Base-by-base conservation (phyloP, 768 basidiomycete species). In the Kwoniella dendrophila region DNA sequence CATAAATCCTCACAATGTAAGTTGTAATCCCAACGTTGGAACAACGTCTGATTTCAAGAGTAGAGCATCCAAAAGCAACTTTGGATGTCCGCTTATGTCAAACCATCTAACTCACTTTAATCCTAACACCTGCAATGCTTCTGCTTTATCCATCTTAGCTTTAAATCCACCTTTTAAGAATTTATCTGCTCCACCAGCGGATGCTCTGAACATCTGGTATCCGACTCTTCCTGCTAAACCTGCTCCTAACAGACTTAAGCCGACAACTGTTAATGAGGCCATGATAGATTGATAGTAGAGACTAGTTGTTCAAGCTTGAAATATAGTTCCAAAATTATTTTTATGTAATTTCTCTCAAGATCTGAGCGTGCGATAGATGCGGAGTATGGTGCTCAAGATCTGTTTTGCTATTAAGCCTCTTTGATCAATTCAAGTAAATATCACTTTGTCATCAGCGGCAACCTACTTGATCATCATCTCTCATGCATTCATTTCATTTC, bases 101-200 rank as follows among this genome's bases (percentile, higher is more conserved):
- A 29, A 20, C 5, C 30, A 43, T 11, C 4, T 18, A 1, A 84
- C 90, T 68, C 63, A 96, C 96, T 89, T 95, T 56, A 98, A 82
- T 16, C 95, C 95, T 43, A 99, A 85, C 71, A 99, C 87, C 62
- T 87, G 85, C 62, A 92, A 85, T 5, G 96, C 96, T 81, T 98
- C 96, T 63, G 86, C 89, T 70, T 90, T 84, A 76, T 98, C 95
- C 94, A 98, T 98, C 83, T 92, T 96, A 27, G 86, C 83, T 76
- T 87, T 88, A 85, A 99, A 99, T 7, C 96, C 95, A 58, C 95
- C 95, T 80, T 88, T 92, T 18, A 83, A 87, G 86, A 91, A 98
- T 77, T 94, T 85, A 43, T 92, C 88, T 12, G 87, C 88, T 11
- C 84, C 87, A 22, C 65, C 65, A 30, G 58, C 63, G 11, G 58